Conservation (phyloP, 2,329 filamentous ascomycete species). For the Domatiomyces catenatus region DNA sequence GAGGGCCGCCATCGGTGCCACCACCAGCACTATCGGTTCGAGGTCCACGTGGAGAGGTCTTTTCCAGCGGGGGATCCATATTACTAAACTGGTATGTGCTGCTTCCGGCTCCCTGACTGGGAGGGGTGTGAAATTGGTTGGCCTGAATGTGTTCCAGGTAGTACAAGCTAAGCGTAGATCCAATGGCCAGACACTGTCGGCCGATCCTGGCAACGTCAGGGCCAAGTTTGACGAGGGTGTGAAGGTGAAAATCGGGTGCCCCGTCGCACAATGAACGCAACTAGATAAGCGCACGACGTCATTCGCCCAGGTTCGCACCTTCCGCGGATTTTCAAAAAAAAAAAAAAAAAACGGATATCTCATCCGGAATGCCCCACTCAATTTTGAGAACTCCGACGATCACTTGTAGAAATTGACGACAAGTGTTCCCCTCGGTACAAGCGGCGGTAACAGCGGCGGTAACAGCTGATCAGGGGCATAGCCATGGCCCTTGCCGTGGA, state of each 20-base stretch:
- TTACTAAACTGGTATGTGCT: not conserved
- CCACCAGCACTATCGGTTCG: not conserved
- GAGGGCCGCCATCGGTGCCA: not conserved
- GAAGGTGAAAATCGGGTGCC: not conserved
- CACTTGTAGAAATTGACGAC: not conserved
- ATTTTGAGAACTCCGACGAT: not conserved
- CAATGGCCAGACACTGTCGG: not conserved
- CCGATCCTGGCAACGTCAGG: not conserved
- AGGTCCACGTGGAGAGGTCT: conserved; percentile 1
- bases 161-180: not conserved
- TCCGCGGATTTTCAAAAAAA: not conserved
- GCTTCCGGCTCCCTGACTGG: not conserved
- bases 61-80: conserved; percentile 2
- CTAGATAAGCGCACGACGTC: not conserved
- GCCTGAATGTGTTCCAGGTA: not conserved
- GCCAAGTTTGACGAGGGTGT: not conserved
- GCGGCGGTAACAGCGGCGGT: too few species aligned
- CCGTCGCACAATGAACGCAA: not conserved
- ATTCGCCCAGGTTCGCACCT: not conserved
- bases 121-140: not conserved
- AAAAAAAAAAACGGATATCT: not conserved
- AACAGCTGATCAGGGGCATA: not conserved
- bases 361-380: not conserved
- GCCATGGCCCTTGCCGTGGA: conserved; percentile 4
- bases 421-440: not conserved